Base-by-base conservation (phyloP, 805 yeast genomes). In the Yamadazyma endophytica region DNA sequence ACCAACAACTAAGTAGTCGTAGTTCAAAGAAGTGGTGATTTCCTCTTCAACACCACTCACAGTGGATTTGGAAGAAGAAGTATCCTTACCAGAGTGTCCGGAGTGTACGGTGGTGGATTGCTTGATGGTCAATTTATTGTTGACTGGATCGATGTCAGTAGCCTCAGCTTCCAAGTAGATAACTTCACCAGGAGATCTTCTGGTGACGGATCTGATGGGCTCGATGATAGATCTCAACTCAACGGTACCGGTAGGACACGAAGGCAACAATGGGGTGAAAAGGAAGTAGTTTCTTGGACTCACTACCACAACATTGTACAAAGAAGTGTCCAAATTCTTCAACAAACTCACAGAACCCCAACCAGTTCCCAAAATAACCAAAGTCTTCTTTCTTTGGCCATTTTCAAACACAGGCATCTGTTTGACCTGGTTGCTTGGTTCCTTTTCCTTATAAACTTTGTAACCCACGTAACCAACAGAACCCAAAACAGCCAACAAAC, bases 211-310 rank as follows among this genome's bases (percentile, higher is more conserved):
- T 61, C 96, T 77, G 33, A 90, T 87, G 19, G 97, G 96, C 59
- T 89, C 97, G 62, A 87, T 82, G 54, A 89, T 89, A 15, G 97
- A 89, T 59, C 92, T 85, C 44, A 76, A 61, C 51, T 86, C 96
- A 37, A 87, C 78, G 31, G 96, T 84, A 43, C 97, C 97, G 22
- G 95, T 89, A 35, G 97, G 95, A 46, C 90, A 84, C 16, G 95
- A 84, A 28, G 97, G 97, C 49, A 89, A 71, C 55, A 89, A 68
- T n/a, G 97, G 97, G 36, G 97, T 89, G 73, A 90, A 89, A 49
- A 89, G 70, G 65, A 89, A 88, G 70, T 86, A 90, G 70, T 89
- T 90, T 68, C 97, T 78, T 41, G 97, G 97, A 24, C 96, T 86
- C 28, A 89, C 83, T 35, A 89, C 79, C 29, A 87, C 78, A 30